Conservation (phyloP, 768 basidiomycete genomes). For the Lepiota venenata region DNA sequence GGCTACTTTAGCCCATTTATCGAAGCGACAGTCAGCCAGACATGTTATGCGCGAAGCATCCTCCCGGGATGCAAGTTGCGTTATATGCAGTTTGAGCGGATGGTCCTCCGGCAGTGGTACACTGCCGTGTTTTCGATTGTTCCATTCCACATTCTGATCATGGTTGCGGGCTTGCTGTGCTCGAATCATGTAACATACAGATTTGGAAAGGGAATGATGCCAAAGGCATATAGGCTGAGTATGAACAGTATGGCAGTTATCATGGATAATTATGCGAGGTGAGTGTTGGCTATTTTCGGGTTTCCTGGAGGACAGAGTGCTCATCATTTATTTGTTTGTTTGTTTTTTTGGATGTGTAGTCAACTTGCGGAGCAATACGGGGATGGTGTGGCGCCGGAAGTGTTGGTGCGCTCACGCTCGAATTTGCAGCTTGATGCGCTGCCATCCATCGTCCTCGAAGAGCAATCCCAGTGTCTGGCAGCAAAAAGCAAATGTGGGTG, state of each 20-base stretch:
- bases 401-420: conserved; percentile 9
- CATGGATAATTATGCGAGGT: conserved; percentile 84
- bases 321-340: neutral
- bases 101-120: conserved; percentile 62
- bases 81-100: conserved; percentile 56
- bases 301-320: neutral
- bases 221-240: conserved; percentile 76
- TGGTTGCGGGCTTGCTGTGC: conserved; percentile 63
- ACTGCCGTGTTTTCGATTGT: conserved; percentile 61
- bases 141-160: conserved; percentile 62
- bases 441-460: conserved; percentile 21
- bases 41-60: conserved; percentile 70
- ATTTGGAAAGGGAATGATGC: conserved; percentile 88
- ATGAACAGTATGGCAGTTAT: conserved; percentile 75
- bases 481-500: conserved; percentile 21
- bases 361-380: conserved; percentile 14
- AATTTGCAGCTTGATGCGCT: conserved; percentile 8
- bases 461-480: conserved; percentile 44
- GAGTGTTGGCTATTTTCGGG: conserved; percentile 19
- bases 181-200: conserved; percentile 85
- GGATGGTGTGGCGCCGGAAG: conserved; percentile 11
- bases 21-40: conserved; percentile 71
- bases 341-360: neutral
- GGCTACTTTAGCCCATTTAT: conserved; percentile 80
- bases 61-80: conserved; percentile 72